Conservation (phyloP, 768 basidiomycete genomes). For the Leucosporidium yakuticum region DNA sequence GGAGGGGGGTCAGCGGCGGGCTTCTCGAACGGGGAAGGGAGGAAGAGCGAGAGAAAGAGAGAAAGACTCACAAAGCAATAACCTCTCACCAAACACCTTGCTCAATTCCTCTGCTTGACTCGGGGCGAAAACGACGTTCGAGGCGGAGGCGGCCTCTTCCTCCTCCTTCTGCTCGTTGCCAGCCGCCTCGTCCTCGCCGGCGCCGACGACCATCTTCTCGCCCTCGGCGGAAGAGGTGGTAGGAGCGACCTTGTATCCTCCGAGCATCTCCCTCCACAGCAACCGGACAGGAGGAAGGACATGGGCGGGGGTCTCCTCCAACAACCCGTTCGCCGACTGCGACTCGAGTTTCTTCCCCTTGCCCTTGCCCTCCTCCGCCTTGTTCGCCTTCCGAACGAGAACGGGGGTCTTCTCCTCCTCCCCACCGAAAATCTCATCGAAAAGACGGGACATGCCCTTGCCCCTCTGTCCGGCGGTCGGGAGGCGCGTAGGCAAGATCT, state of each 20-base stretch:
- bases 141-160: not conserved
- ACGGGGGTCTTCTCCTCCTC: not conserved
- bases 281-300: conserved; percentile 22
- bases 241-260: conserved; percentile 1
- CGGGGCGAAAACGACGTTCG: no score
- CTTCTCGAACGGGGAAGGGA: no score
- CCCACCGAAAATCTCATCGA: conserved; percentile 38
- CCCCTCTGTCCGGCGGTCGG: conserved; percentile 6
- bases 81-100: not conserved
- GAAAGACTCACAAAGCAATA: not conserved
- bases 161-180: not conserved
- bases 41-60: no score
- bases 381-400: not conserved
- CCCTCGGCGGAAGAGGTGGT: not conserved
- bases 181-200: not conserved
- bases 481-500: conserved; percentile 14
- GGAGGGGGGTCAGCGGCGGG: no score
- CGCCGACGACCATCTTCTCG: conserved; percentile 14
- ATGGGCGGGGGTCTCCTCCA: conserved; percentile 27
- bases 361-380: not conserved
- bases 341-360: conserved; percentile 4
- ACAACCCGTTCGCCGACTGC: no score
- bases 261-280: conserved; percentile 25
- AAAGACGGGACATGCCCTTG: conserved; percentile 12
- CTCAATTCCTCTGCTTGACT: not conserved